Base-by-base conservation (phyloP, 2,329 filamentous ascomycete genomes). In the Aureobasidium mangrovei region DNA sequence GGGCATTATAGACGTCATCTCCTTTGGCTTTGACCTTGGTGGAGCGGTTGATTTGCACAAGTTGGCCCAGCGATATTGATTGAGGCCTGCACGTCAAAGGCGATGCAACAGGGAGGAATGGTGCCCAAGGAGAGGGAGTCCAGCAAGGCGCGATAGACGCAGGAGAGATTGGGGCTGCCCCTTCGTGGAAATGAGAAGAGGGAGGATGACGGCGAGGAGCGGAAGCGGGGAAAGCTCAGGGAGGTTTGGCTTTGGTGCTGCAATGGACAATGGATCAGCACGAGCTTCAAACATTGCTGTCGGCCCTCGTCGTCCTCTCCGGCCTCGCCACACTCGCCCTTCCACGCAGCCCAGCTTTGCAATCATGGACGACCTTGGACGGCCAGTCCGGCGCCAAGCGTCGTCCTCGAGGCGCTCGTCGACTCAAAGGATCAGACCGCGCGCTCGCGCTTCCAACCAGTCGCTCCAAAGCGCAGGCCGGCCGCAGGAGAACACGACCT, bases 391-490 rank as follows among this genome's bases (percentile, higher is more conserved):
- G 43, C 46, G 46, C 9, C 51, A 54, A 41, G 28, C 40, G 32
- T 52, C 54, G 46, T 56, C 48, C 57, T 54, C 45, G 43, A 56
- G 55, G 26, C 53, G 48, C 18, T 55, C 57, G 2, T 57, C 57
- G 10, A 54, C 55, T n/a, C 55, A 57, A 10, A 49, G 57, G 28
- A 49, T 47, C 40, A 47, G 42, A 32, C 55, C 55, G 7, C 42
- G 53, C 29, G 42, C 53, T 8, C 43, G 53, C 43, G 36, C 53
- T 43, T 59, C 57, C 28, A 57, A 55, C 35, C 52, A 53, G 29
- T 57, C 57, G 12, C 55, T 55, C 4, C 53, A 52, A 3, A 53
- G 53, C 29, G 54, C 46, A n/a, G 41, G 43, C 41, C 49, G 52
- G 44, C 53, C 57, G 27, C 38, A 54, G 24, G 55, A 57, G 44